Evolutionary conservation across 2,329 filamentous ascomycete genomes (phyloP).

Genomic region (Colletotrichum sp.): DNA sequence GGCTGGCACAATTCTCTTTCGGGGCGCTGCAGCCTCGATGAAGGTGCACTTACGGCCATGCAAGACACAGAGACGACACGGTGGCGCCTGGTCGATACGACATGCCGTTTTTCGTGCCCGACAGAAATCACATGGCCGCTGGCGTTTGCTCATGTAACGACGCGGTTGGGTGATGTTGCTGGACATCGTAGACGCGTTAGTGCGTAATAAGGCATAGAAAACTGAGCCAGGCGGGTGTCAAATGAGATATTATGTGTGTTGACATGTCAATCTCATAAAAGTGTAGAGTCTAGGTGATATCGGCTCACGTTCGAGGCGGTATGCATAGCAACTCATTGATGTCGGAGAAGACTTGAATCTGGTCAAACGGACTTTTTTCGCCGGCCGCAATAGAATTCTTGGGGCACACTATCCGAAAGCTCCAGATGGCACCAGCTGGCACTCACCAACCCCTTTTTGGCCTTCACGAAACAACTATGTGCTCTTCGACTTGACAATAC

Average conservation of each 20-base stretch:
- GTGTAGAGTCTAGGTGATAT: not conserved
- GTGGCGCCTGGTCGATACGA: conserved; percentile 43
- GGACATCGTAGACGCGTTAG: not conserved
- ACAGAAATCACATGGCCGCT: conserved; percentile 50
- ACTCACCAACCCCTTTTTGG: not conserved
- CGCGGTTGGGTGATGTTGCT: not conserved
- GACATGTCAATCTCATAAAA: not conserved
- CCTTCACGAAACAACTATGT: not conserved
- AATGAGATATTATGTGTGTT: not conserved
- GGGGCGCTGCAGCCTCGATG: conserved; percentile 33
- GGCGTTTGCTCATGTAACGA: conserved; percentile 28
- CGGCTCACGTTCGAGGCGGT: not conserved
- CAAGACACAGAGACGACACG: conserved; percentile 46
- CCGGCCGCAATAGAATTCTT: not conserved
- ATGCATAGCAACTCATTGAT: not conserved
- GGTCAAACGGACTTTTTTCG: not conserved
- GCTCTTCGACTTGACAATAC: not conserved
- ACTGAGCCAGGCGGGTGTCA: not conserved
- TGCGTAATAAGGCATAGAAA: not conserved
- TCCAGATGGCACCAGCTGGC: not conserved
- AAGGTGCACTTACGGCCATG: conserved; percentile 49
- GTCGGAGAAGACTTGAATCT: not conserved
- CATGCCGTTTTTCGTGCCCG: conserved; percentile 49
- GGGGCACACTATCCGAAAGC: too few species aligned
- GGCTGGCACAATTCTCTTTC: not conserved